Conservation (phyloP, 257 asterid species). For the Solanum bukasovii region DNA sequence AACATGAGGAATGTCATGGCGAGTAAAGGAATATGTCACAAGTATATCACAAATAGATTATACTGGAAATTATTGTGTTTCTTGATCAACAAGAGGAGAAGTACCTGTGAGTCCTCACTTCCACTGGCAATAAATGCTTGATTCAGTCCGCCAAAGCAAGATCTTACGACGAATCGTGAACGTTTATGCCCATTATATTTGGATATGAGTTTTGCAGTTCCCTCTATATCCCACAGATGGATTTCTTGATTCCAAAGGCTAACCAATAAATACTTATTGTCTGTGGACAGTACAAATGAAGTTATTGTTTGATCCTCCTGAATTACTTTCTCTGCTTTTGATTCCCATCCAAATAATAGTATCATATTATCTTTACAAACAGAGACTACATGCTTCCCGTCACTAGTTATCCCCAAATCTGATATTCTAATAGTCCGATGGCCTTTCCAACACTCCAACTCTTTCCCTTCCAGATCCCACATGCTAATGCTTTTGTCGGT, state of each 20-base stretch:
- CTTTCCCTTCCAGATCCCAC: conserved; percentile 93
- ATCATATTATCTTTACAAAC: conserved; percentile 54
- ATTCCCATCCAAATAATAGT: conserved; percentile 62
- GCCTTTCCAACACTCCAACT: conserved; percentile 80
- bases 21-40: background rate
- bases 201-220: conserved; percentile 40
- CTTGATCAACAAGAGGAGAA: background rate
- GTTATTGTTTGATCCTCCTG: conserved; percentile 68
- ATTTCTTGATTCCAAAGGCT: conserved; percentile 69
- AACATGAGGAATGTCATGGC: background rate
- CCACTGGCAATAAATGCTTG: conserved; percentile 90
- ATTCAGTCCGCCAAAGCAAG: conserved; percentile 83
- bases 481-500: conserved; percentile 67
- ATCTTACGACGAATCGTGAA: conserved; percentile 68
- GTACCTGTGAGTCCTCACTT: conserved; percentile 93
- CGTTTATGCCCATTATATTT: conserved; percentile 81
- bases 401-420: conserved; percentile 53
- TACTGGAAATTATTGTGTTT: background rate
- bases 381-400: conserved; percentile 63
- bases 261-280: conserved; percentile 61
- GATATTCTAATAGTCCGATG: conserved; percentile 52
- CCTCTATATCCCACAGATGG: conserved; percentile 85
- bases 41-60: background rate
- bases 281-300: conserved; percentile 66
- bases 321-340: conserved; percentile 53